Percentiles rank a stretch among this genome's conserved stretches.
Evolutionary conservation across 306 rosid genomes (phyloP).

Genomic region (Vigna hirtella): DNA sequence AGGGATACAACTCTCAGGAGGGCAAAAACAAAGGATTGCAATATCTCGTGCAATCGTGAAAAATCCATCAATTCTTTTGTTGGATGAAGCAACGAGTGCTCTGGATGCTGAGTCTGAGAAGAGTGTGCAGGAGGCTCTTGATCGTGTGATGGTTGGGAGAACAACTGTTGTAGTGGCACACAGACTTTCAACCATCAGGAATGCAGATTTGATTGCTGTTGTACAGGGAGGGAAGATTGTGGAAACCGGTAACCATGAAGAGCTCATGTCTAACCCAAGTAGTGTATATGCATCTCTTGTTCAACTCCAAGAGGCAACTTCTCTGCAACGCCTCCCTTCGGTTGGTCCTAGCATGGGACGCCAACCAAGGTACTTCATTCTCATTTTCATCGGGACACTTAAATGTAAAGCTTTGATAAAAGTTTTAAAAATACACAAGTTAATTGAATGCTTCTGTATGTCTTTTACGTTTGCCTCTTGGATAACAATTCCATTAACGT

Average conservation of each 20-base stretch:
- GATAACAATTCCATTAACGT: slow-evolving; percentile 2
- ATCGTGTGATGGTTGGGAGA: slow-evolving; percentile 94
- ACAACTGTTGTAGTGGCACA: slow-evolving; percentile 93
- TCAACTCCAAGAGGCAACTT: slow-evolving; percentile 75
- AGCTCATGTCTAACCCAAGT: slow-evolving; percentile 73
- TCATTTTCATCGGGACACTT: too few species aligned
- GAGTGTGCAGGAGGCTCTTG: slow-evolving; percentile 98
- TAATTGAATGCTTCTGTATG: not conserved
- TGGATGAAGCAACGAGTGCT: slow-evolving; percentile 98
- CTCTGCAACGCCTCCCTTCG: slow-evolving; percentile 70
- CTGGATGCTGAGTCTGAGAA: slow-evolving; percentile 94
- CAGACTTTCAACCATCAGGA: slow-evolving; percentile 89
- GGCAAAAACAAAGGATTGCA: slow-evolving; percentile 96
- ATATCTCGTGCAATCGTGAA: slow-evolving; percentile 91
- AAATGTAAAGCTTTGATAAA: not conserved
- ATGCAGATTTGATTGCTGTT: slow-evolving; percentile 86
- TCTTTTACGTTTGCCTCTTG: slow-evolving; percentile 17
- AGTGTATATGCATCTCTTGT: slow-evolving; percentile 85
- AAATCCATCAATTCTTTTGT: slow-evolving; percentile 81
- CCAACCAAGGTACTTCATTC: slow-evolving; percentile 67
- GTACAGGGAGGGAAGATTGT: slow-evolving; percentile 88
- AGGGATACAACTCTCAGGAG: slow-evolving; percentile 95
- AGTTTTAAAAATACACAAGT: not conserved
- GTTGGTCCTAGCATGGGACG: slow-evolving; percentile 60
- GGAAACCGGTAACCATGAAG: slow-evolving; percentile 91